Evolutionary conservation across 1,284 basidiomycete genomes (phyloP).

Genomic region (Tylopilus sp.): DNA sequence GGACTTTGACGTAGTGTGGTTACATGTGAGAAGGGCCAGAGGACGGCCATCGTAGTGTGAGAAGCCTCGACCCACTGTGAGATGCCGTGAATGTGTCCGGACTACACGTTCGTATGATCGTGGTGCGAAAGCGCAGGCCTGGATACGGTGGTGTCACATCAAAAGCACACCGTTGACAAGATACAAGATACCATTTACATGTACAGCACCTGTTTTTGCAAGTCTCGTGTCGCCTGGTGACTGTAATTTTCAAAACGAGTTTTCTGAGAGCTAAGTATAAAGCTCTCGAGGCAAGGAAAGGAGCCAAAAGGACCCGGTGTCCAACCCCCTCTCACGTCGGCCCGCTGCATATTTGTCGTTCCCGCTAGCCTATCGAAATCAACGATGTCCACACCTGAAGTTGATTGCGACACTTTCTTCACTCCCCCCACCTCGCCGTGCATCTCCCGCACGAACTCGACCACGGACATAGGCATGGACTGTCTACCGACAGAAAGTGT

Average conservation of each 20-base stretch:
- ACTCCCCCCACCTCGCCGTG: conserved; percentile 71
- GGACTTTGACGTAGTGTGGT: conserved; percentile 23
- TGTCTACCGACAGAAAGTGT: conserved; percentile 40
- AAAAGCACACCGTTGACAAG: conserved; percentile 23
- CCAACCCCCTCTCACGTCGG: conserved; percentile 12
- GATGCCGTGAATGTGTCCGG: conserved; percentile 21
- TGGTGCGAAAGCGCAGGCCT: conserved; percentile 34
- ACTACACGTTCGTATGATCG: conserved; percentile 28
- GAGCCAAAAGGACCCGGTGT: conserved; percentile 15
- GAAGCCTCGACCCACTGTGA: conserved; percentile 24
- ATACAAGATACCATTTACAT: conserved; percentile 30
- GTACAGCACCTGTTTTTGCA: conserved; percentile 28
- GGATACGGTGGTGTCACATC: conserved; percentile 34
- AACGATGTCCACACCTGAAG: conserved; percentile 34
- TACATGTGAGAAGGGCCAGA: conserved; percentile 34
- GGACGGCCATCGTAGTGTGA: conserved; percentile 22
- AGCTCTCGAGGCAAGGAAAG: conserved; percentile 19
- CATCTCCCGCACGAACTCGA: conserved; percentile 38
- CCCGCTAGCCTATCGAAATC: conserved; percentile 20
- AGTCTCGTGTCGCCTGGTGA: conserved; percentile 39
- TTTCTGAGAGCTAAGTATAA: conserved; percentile 36
- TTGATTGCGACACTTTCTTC: conserved; percentile 61
- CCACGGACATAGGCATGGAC: conserved; percentile 38
- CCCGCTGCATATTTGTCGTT: conserved; percentile 19
- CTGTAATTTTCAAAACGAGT: conserved; percentile 25